Evolutionary conservation across 1,139 yeast species (phyloP).

Genomic region (Pichia sp.): DNA sequence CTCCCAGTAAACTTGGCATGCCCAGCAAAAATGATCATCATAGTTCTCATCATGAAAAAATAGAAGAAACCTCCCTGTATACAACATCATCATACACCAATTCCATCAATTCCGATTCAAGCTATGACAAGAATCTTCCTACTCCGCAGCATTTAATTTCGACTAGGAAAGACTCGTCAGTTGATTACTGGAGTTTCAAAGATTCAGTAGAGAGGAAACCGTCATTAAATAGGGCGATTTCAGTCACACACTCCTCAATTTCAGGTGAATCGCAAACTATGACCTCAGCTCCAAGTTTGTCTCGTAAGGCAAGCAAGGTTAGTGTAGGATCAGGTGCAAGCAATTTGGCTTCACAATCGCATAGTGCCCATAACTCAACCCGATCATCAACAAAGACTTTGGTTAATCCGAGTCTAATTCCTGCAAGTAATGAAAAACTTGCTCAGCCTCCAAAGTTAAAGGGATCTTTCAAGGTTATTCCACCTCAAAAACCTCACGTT

Average conservation of each 20-base stretch:
- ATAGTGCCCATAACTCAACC: not conserved
- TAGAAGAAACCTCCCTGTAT: slow-evolving; percentile 19
- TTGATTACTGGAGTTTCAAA: slow-evolving; percentile 64
- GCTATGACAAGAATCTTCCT: slow-evolving; percentile 47
- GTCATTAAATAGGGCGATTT: slow-evolving; percentile 27
- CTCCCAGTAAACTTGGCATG: slow-evolving; percentile 2
- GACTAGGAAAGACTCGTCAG: slow-evolving; percentile 30
- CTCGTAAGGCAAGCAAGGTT: slow-evolving; percentile 12
- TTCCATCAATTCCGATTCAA: slow-evolving; percentile 34
- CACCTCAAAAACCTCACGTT: slow-evolving; percentile 64
- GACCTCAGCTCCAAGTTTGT: slow-evolving; percentile 2
- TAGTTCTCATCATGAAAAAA: slow-evolving; percentile 5
- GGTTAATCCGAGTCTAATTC: not conserved
- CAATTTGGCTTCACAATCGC: slow-evolving; percentile 8
- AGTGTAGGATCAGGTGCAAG: slow-evolving; percentile 15
- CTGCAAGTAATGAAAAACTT: not conserved
- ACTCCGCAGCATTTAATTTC: slow-evolving; percentile 57
- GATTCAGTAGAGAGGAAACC: slow-evolving; percentile 31
- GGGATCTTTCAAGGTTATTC: slow-evolving; percentile 55
- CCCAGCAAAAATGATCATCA: not conserved
- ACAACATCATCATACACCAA: slow-evolving; percentile 24
- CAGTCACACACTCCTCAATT: slow-evolving; percentile 29
- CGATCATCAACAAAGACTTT: slow-evolving; percentile 4
- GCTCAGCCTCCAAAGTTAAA: slow-evolving; percentile 1
- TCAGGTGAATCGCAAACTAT: slow-evolving; percentile 16